phyloP scores from a whole-genome alignment of 2,329 filamentous ascomycete species.

The Laburnicola sp. region DNA sequence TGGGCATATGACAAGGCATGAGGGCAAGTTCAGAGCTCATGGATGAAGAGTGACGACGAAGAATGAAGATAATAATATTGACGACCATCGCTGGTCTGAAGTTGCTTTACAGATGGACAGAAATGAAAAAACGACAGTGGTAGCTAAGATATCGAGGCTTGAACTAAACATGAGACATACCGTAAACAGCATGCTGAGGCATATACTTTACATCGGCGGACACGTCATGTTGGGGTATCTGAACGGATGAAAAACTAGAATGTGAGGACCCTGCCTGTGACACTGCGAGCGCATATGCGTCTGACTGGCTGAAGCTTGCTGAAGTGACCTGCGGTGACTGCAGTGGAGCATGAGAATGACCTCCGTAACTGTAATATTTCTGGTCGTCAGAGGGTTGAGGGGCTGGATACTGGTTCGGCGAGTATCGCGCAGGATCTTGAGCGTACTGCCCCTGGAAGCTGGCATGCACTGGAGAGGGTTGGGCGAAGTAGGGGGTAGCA shows the following conservation, averaged over 20 bases:
- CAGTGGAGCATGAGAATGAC: constrained; percentile 24
- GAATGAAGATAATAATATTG: constrained; percentile 12
- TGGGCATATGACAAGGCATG: constrained; percentile 1
- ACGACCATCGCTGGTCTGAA: constrained; percentile 18
- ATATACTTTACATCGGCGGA: constrained; percentile 44
- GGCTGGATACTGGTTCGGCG: constrained; percentile 28
- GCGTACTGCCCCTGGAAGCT: constrained; percentile 28
- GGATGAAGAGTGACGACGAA: constrained; percentile 4
- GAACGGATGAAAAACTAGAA: constrained; percentile 36
- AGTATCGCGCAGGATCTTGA: constrained; percentile 28
- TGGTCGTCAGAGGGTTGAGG: constrained; percentile 28
- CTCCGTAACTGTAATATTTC: constrained; percentile 28
- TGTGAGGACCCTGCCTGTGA: constrained; percentile 33
- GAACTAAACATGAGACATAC: constrained; percentile 48
- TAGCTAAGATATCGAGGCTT: constrained; percentile 35
- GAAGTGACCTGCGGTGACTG: constrained; percentile 24
- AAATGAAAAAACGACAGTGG: constrained; percentile 35
- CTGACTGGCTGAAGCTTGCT: constrained; percentile 27
- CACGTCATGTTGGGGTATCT: constrained; percentile 43
- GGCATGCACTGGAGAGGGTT: constrained; percentile 33
- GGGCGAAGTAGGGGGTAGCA: constrained; percentile 39
- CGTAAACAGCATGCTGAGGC: constrained; percentile 42
- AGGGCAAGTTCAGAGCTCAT: constrained; percentile 5
- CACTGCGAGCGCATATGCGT: constrained; percentile 26
- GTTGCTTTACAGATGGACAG: constrained; percentile 20